Base-by-base conservation (phyloP, 352 stramenopile genomes). In the Phytophthora chlamydospora region DNA sequence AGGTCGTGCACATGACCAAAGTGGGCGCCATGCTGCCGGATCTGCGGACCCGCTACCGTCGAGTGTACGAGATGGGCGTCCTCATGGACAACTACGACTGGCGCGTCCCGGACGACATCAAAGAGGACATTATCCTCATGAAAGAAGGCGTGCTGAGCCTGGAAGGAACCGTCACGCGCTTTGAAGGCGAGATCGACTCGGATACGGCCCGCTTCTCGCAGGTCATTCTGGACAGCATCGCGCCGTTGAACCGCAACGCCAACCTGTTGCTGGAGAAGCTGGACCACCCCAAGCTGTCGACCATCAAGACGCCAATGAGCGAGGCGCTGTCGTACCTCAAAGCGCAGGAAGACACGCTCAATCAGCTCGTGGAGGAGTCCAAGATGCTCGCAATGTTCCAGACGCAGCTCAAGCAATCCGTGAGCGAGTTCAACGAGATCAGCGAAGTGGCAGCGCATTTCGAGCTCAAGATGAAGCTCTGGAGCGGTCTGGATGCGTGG, bases 61-160 rank as follows among this genome's bases (percentile, higher is more conserved):
- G 91, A 7, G 78, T 97, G 39, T 90, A 89, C 33, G 83, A 93
- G 46, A 93, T 97, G 83, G 88, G 82, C 2, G 75, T 90, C 9
- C 73, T 98, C 39, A 97, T 98, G 90, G 88, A 97, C 36, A 91
- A 93, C 33, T 94, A 97, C 61, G 73, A 88, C 7, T 98, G 94
- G 95, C 75, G 83, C 13, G 77, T 98, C 3, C 89, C 91, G 0
- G 94, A 98, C 32, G 79, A 98, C 21, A 84, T 98, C 58, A 96
- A 97, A 49, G 93, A 97, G 48, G 78, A 97, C 52, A 95, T 98
- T 46, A 89, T 97, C 46, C 86, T 98, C 39, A 92, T 98, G 82
- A 97, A 97, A 33, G 89, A 98, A 64, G 89, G 93, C 6, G 91
- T 98, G 1, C 61, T 91, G 36, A 89, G 82, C 36, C 72, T 98